phyloP scores from a whole-genome alignment of 306 rosid species.

The Cicer cuneatum region DNA sequence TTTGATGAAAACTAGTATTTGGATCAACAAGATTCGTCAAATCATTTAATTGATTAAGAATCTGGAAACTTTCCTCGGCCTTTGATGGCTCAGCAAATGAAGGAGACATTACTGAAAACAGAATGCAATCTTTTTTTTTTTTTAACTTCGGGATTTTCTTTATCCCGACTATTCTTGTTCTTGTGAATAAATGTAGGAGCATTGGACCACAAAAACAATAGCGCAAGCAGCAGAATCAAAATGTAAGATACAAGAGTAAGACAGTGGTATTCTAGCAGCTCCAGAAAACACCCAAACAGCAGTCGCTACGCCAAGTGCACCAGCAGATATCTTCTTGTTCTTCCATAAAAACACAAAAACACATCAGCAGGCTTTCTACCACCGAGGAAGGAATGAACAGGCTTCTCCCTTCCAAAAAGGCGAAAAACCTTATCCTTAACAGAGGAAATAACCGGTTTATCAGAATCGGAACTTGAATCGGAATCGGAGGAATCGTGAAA shows the following conservation, averaged over 20 bases:
- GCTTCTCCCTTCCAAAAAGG: slow-evolving; percentile 79
- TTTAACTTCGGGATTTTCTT: too few species aligned
- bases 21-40: too few species aligned
- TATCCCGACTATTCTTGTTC: too few species aligned
- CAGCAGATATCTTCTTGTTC: slow-evolving; percentile 85
- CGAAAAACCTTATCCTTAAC: slow-evolving; percentile 66
- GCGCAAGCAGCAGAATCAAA: slow-evolving; percentile 62
- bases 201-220: slow-evolving; percentile 90
- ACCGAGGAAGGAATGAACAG: slow-evolving; percentile 76
- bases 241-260: slow-evolving; percentile 77
- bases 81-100: too few species aligned
- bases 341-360: slow-evolving; percentile 87
- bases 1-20: too few species aligned
- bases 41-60: too few species aligned
- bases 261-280: slow-evolving; percentile 80
- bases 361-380: slow-evolving; percentile 95
- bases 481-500: slow-evolving; percentile 58
- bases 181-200: slow-evolving; percentile 82
- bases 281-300: slow-evolving; percentile 76
- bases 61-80: too few species aligned
- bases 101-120: too few species aligned
- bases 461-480: slow-evolving; percentile 50
- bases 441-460: slow-evolving; percentile 48
- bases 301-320: slow-evolving; percentile 77
- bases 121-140: too few species aligned